Conservation (phyloP, 805 yeast species). For the Teunomyces tritomae region DNA sequence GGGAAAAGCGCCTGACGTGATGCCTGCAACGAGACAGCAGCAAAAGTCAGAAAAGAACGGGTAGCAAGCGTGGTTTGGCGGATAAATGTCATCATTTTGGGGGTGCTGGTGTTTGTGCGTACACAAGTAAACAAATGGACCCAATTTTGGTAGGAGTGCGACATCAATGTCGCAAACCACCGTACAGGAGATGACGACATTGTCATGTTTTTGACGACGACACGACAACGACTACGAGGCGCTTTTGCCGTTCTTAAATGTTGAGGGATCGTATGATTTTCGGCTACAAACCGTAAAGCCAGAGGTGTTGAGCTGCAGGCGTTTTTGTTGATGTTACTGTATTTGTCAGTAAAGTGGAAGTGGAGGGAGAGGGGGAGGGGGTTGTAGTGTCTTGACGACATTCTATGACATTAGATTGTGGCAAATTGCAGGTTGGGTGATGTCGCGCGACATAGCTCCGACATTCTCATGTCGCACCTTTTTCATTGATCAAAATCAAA, state of each 20-base stretch:
- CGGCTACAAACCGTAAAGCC: no score
- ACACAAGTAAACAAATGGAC: not conserved
- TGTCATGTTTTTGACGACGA: no score
- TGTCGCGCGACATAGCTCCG: not conserved
- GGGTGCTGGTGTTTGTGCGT: not conserved
- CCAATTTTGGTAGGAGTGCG: not conserved
- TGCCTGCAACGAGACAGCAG: not conserved
- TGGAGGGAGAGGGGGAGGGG: no score
- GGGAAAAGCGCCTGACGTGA: not conserved
- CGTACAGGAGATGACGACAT: no score
- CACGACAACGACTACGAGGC: no score
- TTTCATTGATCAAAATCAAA: not conserved
- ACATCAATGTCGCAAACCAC: not conserved
- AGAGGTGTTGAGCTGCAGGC: no score
- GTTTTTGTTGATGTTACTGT: no score
- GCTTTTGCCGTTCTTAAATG: no score
- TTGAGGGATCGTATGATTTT: no score
- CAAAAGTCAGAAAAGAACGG: not conserved
- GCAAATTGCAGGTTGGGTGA: not conserved
- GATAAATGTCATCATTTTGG: not conserved
- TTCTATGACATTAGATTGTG: no score
- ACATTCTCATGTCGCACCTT: not conserved
- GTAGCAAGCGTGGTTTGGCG: slow-evolving; percentile 1
- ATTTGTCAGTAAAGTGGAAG: no score
- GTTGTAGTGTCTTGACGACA: no score